These are phyloP conservation scores for Syzygium syzygioides DNA, from an alignment of 441 rosid genomes.

Conservation along the genomic window DNA sequence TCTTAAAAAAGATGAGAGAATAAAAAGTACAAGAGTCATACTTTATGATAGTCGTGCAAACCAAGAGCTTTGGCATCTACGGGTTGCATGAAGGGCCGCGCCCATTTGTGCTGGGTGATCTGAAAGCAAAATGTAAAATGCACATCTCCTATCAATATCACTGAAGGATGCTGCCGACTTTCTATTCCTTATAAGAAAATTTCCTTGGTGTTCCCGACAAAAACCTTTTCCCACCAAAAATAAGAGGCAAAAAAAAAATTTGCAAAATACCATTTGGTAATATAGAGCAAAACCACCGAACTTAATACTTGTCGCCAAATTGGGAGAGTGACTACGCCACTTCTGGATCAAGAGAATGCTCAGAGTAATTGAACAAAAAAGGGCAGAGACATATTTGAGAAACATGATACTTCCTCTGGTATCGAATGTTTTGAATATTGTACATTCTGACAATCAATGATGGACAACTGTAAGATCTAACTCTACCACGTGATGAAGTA, in stretches of 20 bases:
- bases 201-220: neutral
- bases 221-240: neutral
- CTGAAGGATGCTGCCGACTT: neutral
- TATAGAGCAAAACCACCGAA: neutral
- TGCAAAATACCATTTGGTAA: neutral
- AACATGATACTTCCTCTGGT: neutral
- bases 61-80: constrained; percentile 90
- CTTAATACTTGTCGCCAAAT: neutral
- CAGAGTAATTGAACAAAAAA: neutral
- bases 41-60: constrained; percentile 87
- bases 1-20: neutral
- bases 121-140: constrained; percentile 11
- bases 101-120: constrained; percentile 94
- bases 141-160: neutral
- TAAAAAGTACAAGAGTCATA: constrained; percentile 4
- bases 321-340: neutral
- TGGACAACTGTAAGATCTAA: neutral
- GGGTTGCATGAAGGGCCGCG: constrained; percentile 88
- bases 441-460: neutral
- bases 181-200: neutral
- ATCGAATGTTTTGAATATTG: neutral
- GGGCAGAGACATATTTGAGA: neutral
- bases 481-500: neutral
- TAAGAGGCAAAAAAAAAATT: neutral
- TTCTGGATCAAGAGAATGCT: neutral